Base-by-base conservation (phyloP, 2,329 filamentous ascomycete genomes). In the Aspergillus uvarum region DNA sequence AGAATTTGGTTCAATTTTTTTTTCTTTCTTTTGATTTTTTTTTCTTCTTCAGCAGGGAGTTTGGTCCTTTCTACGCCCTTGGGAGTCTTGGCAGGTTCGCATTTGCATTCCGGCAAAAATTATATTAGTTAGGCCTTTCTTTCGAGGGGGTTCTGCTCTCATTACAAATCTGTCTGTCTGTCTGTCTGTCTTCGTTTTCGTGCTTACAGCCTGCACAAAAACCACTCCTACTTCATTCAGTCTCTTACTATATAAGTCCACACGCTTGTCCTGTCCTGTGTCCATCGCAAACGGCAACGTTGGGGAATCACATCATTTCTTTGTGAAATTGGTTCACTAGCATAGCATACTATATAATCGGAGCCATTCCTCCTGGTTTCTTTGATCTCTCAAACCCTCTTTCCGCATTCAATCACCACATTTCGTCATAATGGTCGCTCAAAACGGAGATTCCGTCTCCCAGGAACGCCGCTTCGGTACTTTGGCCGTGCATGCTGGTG, bases 401-500 rank as follows among this genome's bases (percentile, higher is more conserved):
- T 48, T 44, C 31, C 42, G 5, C 32, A 31, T 51, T 61, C 26
- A 47, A 16, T 29, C 50, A 53, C 6, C 50, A 6, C 44, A 21
- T 38, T 59, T 59, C 62, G 62, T 56, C 51, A 70, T 55, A 54
- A 70, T 72, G 67, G 68, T 65, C 52, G 63, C 54, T 58, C 53
- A 65, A 61, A 73, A 72, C 63, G 72, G 70, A 64, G 82, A 84
- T 51, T 85, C 88, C 42, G 51, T 31, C 26, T 89, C 90, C 49
- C 90, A 91, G 65, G 83, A 88, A 59, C 88, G 92, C 76, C 83
- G 86, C 64, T 98, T 99, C 79, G 95, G 92, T 63, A 99, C 95
- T 51, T 85, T 96, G 63, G 95, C 95, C 59, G 95, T 99, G 21
- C 95, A 99, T 79, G 93, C 94, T 64, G 95, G 95, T 63, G 86